Conservation (phyloP, 2,329 filamentous ascomycete genomes). For the Peltaster fructicola region DNA sequence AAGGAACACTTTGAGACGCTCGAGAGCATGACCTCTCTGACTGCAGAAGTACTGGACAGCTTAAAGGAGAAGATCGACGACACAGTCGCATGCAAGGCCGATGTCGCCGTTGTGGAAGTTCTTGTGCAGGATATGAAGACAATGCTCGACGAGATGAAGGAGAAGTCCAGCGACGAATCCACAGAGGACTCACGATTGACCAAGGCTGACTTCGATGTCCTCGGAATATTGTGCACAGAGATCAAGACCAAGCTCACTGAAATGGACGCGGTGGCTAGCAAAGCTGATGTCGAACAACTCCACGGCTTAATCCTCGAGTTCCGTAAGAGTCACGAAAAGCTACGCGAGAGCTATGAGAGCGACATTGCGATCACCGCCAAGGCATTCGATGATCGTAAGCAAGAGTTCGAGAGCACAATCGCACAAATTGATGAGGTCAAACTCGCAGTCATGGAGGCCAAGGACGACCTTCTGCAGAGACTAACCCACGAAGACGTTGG, state of each 20-base stretch:
- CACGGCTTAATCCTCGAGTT: slow-evolving; percentile 32
- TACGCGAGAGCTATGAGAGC: slow-evolving; percentile 55
- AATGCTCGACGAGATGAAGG: slow-evolving; percentile 51
- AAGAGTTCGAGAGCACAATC: slow-evolving; percentile 61
- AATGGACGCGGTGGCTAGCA: slow-evolving; percentile 52
- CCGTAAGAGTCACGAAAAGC: slow-evolving; percentile 42
- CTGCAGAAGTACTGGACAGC: slow-evolving; percentile 52
- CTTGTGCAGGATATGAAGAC: slow-evolving; percentile 62
- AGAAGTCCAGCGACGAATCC: slow-evolving; percentile 20
- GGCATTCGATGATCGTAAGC: slow-evolving; percentile 66
- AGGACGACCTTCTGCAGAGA: slow-evolving; percentile 56
- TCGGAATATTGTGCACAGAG: slow-evolving; percentile 69
- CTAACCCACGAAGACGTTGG: slow-evolving; percentile 58
- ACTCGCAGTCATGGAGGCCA: slow-evolving; percentile 58
- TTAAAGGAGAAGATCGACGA: slow-evolving; percentile 50
- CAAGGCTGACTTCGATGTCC: slow-evolving; percentile 64
- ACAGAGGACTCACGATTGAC: slow-evolving; percentile 42
- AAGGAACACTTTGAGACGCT: slow-evolving; percentile 42
- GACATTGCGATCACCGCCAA: slow-evolving; percentile 60
- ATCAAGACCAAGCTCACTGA: slow-evolving; percentile 64
- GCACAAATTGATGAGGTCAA: slow-evolving; percentile 69
- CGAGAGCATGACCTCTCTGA: slow-evolving; percentile 55
- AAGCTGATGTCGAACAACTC: slow-evolving; percentile 57
- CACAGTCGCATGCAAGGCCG: slow-evolving; percentile 56
- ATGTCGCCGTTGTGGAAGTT: slow-evolving; percentile 58